phyloP scores from a whole-genome alignment of 2,329 filamentous ascomycete species.

The Emmonsia crescens region DNA sequence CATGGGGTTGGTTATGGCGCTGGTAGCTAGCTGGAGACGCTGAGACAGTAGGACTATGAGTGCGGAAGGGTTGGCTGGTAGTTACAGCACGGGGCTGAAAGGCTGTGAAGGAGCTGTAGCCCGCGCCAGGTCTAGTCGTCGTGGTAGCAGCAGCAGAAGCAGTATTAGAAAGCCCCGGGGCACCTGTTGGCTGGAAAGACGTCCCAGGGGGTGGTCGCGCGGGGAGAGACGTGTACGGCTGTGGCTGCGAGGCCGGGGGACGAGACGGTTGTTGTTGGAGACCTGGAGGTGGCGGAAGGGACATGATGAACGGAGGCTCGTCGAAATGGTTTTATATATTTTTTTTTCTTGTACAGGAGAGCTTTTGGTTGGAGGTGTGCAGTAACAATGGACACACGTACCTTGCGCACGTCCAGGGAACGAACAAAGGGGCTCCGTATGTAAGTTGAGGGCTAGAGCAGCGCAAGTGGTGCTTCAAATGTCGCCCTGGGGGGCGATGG shows the following conservation, averaged over 20 bases:
- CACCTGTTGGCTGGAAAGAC: constrained; percentile 22
- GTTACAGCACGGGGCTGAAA: constrained; percentile 53
- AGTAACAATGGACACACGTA: constrained; percentile 13
- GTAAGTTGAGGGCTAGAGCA: background rate
- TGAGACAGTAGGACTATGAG: constrained; percentile 25
- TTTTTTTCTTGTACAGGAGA: constrained; percentile 10
- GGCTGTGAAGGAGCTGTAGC: constrained; percentile 39
- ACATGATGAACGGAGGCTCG: constrained; percentile 53
- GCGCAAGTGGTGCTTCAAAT: background rate
- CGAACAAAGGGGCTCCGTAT: background rate
- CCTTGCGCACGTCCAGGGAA: constrained; percentile 12
- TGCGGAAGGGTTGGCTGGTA: constrained; percentile 29
- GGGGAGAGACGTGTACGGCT: constrained; percentile 54
- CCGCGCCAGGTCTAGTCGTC: constrained; percentile 27
- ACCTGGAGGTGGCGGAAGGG: constrained; percentile 79
- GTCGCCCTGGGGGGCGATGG: background rate
- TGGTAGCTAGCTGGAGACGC: constrained; percentile 31
- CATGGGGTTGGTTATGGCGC: constrained; percentile 28
- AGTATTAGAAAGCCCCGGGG: constrained; percentile 19
- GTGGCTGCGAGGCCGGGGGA: constrained; percentile 28
- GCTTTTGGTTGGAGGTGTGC: constrained; percentile 7
- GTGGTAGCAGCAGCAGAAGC: constrained; percentile 14
- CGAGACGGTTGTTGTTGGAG: constrained; percentile 36
- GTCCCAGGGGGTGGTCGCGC: constrained; percentile 60
- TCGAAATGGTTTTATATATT: constrained; percentile 6